phyloP scores from a whole-genome alignment of 129 eudicot species.

The Escallonia rubra region DNA sequence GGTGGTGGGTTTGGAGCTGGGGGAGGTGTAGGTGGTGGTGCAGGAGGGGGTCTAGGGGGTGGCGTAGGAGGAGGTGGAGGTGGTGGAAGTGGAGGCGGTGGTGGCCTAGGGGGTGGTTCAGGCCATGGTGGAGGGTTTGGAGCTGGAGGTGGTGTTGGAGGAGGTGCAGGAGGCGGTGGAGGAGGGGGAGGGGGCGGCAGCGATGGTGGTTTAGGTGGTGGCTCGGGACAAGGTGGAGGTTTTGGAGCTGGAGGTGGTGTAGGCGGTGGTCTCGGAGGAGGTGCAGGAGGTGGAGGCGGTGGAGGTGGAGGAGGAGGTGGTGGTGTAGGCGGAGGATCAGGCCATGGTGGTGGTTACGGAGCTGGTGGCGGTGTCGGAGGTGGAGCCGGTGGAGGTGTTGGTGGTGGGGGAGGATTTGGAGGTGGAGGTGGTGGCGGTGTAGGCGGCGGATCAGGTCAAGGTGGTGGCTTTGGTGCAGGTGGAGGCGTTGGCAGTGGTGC shows the following conservation, averaged over 20 bases:
- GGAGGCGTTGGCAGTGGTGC: conserved; percentile 22
- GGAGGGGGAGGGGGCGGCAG: conserved; percentile 9
- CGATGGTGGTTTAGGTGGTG: conserved; percentile 6
- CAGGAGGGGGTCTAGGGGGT: not conserved
- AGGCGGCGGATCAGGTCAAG: conserved; percentile 5
- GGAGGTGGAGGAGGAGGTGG: not conserved
- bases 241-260: conserved; percentile 22
- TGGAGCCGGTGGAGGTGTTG: conserved; percentile 17
- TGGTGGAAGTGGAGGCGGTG: conserved; percentile 17
- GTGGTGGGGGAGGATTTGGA: conserved; percentile 11
- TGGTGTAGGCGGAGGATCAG: conserved; percentile 15
- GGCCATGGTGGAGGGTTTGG: conserved; percentile 16
- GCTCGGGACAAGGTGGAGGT: conserved; percentile 15
- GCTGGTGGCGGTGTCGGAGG: conserved; percentile 15
- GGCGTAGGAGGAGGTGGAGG: conserved; percentile 9
- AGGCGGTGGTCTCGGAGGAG: conserved; percentile 14
- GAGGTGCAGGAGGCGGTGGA: not conserved
- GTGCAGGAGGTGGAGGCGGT: conserved; percentile 8
- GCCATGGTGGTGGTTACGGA: conserved; percentile 16
- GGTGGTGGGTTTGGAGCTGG: conserved; percentile 8
- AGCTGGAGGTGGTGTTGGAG: not conserved
- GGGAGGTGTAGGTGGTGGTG: conserved; percentile 10
- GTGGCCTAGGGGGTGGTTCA: conserved; percentile 4
- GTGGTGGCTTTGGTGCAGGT: conserved; percentile 16
- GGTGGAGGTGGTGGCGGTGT: conserved; percentile 16